Evolutionary conservation across 2,329 filamentous ascomycete species (phyloP), one percentile per base, ranked within the genome.

Genomic region (Magnaporthiopsis incrustans): DNA sequence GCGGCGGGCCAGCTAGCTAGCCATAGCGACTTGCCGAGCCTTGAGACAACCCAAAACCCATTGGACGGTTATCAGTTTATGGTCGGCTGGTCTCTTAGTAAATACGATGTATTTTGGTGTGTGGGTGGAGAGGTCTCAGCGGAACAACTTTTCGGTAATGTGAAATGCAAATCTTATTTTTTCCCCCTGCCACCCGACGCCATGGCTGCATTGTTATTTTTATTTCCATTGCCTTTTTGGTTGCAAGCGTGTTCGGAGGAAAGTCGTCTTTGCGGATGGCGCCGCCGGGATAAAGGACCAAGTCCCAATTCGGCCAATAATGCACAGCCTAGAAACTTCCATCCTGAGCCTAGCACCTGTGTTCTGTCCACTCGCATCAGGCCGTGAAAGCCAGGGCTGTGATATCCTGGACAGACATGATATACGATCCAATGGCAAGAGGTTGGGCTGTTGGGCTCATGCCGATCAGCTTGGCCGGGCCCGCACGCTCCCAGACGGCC

Each of bases 21-120:
- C 30, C 30, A 30, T 6, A 5, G 30, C 30, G 4, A 25, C n/a
- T 25, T 26, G 57, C 14, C 26, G 26, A 58, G 56, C 3, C 5
- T 57, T 53, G 60, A 61, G 60, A 61, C 60, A 26, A 61, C n/a
- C 4, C 25, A 61, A 44, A 61, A 22, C 38, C 30, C 30, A 44
- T 14, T 35, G 35, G 33, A 22, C 22, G 18, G 33, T 35, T 35
- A 35, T 11, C 30, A 30, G 30, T 30, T 30, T 14, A 12, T 35
- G 33, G 33, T 35, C 11, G 11, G 11, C 33, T 11, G 14, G 33
- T 15, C 2, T 1, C 14, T 18, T 18, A 18, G 38, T 44, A 44
- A 44, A 44, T 15, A 44, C 18, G 38, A 44, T 30, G 30, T 30
- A 5, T 30, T 44, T 44, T 44, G 14, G 15, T 11, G 33, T 11